These are phyloP conservation scores for Russula brevipes DNA, from an alignment of 768 basidiomycete genomes.

Conservation along the genomic window DNA sequence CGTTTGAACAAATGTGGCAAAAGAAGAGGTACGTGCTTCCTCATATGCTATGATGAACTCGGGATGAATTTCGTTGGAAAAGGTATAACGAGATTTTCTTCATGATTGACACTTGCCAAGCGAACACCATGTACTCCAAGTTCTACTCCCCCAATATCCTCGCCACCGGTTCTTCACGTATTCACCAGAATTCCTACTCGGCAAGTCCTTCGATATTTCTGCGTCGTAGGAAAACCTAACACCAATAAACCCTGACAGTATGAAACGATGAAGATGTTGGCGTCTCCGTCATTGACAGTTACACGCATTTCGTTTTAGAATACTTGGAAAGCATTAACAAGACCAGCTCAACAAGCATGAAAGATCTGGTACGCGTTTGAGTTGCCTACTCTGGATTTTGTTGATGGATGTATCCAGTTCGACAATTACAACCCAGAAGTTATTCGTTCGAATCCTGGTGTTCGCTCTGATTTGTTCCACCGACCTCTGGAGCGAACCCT, in stretches of 20 bases:
- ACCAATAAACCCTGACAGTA: slow-evolving; percentile 46
- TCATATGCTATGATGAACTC: background rate
- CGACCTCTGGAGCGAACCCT: slow-evolving; percentile 56
- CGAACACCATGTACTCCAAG: slow-evolving; percentile 90
- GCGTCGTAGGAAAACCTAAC: background rate
- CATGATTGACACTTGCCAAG: slow-evolving; percentile 98
- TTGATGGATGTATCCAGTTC: slow-evolving; percentile 50
- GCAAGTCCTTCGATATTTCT: slow-evolving; percentile 39
- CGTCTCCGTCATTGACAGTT: slow-evolving; percentile 92
- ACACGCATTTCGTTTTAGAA: slow-evolving; percentile 86
- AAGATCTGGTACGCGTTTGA: slow-evolving; percentile 60
- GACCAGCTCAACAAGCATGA: slow-evolving; percentile 73
- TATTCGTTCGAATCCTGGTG: slow-evolving; percentile 84
- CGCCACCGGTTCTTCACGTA: slow-evolving; percentile 78
- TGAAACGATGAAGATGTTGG: slow-evolving; percentile 93
- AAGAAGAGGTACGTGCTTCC: slow-evolving; percentile 64
- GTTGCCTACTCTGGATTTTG: background rate
- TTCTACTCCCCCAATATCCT: slow-evolving; percentile 92
- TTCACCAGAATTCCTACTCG: slow-evolving; percentile 91
- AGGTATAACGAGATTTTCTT: slow-evolving; percentile 96
- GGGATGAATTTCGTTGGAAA: background rate
- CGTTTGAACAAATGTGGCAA: slow-evolving; percentile 98
- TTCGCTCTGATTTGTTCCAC: slow-evolving; percentile 76
- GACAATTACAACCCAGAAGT: slow-evolving; percentile 65
- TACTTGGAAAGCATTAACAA: slow-evolving; percentile 93